A percentile compares a stretch with the other conserved stretches of the same genome.
Evolutionary conservation across 257 asterid species (phyloP).

Genomic region (Nicotiana undulata): DNA sequence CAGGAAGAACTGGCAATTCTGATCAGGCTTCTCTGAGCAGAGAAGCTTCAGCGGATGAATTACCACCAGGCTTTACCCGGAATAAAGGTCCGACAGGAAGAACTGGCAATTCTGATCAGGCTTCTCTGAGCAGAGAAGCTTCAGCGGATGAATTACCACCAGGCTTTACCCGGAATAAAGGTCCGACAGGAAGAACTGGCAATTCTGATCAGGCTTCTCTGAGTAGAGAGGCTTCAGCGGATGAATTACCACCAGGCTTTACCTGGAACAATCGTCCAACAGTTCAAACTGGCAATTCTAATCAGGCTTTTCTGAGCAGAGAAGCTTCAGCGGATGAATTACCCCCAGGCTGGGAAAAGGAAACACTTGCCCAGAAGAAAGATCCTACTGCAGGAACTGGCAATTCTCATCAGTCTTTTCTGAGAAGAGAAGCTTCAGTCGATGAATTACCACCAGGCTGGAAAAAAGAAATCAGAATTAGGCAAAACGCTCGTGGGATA

Average conservation of each 20-base stretch:
- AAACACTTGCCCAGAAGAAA: not conserved
- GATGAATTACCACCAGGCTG: conserved; percentile 72
- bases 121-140: not conserved
- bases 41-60: not conserved
- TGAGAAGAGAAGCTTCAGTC: conserved; percentile 6
- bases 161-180: not conserved
- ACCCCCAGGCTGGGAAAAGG: not conserved
- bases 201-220: not conserved
- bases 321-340: not conserved
- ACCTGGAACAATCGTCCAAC: not conserved
- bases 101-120: not conserved
- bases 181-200: not conserved
- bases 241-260: not conserved
- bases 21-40: not conserved
- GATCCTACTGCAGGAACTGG: not conserved
- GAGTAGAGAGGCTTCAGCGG: not conserved
- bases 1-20: not conserved
- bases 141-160: not conserved
- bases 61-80: not conserved
- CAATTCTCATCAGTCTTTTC: not conserved
- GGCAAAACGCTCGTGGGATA: conserved; percentile 26
- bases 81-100: not conserved
- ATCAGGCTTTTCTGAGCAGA: not conserved
- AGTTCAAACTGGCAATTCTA: not conserved
- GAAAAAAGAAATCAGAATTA: conserved; percentile 43